Conservation (phyloP, 768 basidiomycete genomes). For the Cystobasidium tubakii region DNA sequence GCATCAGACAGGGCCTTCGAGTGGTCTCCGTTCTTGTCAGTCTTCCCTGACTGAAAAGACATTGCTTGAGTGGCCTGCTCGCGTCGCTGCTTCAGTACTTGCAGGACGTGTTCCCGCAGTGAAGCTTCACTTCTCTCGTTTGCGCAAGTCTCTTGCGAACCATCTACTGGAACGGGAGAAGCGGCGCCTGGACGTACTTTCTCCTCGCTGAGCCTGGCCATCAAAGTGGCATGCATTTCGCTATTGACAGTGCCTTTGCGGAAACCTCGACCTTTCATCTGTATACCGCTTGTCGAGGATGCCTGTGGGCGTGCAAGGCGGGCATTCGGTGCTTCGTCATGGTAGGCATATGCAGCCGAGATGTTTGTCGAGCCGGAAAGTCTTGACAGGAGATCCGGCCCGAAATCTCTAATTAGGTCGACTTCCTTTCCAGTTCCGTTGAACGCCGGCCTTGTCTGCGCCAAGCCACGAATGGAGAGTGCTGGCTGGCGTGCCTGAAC, state of each 20-base stretch:
- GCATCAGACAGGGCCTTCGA: too few relatives aligned
- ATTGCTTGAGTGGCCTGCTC: neutral
- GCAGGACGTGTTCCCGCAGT: slow-evolving; percentile 1
- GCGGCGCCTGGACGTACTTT: neutral
- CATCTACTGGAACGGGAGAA: neutral
- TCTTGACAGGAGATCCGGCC: slow-evolving; percentile 2
- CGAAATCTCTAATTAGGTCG: neutral
- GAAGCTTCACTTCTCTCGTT: neutral
- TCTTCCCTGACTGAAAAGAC: neutral
- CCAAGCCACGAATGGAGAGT: neutral
- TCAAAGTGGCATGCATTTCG: neutral
- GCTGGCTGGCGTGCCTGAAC: neutral
- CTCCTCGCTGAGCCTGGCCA: neutral
- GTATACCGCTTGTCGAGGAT: neutral
- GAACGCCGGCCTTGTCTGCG: neutral
- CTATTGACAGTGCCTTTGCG: neutral
- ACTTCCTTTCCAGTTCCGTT: neutral
- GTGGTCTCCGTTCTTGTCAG: too few relatives aligned
- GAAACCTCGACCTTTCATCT: slow-evolving; percentile 7
- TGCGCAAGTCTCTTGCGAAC: neutral
- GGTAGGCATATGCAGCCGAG: neutral
- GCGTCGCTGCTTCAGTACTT: neutral
- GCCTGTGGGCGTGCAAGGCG: neutral
- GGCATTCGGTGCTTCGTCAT: neutral
- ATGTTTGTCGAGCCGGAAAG: neutral